Base-by-base conservation (phyloP, 2,329 filamentous ascomycete genomes). In the Calonectria hawksworthii region DNA sequence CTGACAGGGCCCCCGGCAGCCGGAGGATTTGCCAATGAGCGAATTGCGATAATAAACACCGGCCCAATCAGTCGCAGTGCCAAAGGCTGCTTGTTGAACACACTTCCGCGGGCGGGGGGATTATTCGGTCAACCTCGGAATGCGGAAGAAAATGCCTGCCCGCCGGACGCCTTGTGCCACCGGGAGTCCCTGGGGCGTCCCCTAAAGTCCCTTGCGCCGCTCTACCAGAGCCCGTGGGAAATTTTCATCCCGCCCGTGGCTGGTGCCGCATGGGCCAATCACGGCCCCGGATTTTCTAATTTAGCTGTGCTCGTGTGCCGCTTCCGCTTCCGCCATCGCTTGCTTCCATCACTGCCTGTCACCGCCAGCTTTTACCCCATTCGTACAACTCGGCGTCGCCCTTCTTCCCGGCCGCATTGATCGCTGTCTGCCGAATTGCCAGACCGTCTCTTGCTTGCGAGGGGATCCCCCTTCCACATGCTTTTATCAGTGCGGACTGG, bases 211-310 rank as follows among this genome's bases (percentile, higher is more conserved):
- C 38, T 44, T 18, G 36, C 36, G 36, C 36, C 41, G 18, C 18
- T 16, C 41, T n/a, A n/a, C 18, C 41, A 10, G 36, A 65, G 47
- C 28, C 54, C 44, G 32, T 54, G 38, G 38, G 38, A 69, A 77
- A 73, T 75, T 75, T 63, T 72, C 61, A 8, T 61, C 70, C 36
- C 36, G 44, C 18, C 59, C 63, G 36, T 38, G 56, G 67, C 38
- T 30, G 14, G 30, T 32, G 26, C 70, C 72, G 65, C 59, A 51
- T 73, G 56, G 28, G 59, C 82, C 81, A 83, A 83, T 83, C 75
- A 80, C 54, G 64, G 69, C 70, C n/a, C 73, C 68, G 51, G 68
- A 67, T 79, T 83, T 83, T 72, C 77, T 70, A 83, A 83, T 83
- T 76, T 66, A 59, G 69, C 59, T 68, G 50, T 59, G 66, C 38